Percentiles rank a stretch among this genome's conserved stretches.
phyloP scores from a whole-genome alignment of 768 basidiomycete species.

The Rhizopogon vinicolor region DNA sequence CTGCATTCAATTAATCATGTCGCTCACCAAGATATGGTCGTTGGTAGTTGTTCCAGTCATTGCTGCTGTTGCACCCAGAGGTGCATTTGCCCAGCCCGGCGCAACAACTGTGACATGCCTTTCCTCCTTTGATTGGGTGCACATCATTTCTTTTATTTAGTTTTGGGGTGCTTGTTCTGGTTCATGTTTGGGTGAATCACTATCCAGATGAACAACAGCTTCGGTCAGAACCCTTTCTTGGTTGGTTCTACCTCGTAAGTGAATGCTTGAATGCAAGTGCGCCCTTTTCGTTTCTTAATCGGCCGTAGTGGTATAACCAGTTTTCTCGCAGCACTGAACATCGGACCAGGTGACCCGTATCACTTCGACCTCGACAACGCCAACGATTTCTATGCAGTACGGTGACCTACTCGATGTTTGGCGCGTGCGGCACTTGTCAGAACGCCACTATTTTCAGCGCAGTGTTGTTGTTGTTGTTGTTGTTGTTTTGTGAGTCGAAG shows the following conservation, averaged over 20 bases:
- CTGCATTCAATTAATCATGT: neutral
- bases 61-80: neutral
- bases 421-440: slow-evolving; percentile 59
- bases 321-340: slow-evolving; percentile 28
- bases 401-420: slow-evolving; percentile 49
- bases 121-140: too few species aligned
- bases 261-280: slow-evolving; percentile 38
- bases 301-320: slow-evolving; percentile 3
- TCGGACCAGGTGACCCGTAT: slow-evolving; percentile 37
- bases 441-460: slow-evolving; percentile 32
- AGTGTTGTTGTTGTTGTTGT: too few species aligned
- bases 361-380: slow-evolving; percentile 12
- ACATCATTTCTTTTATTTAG: too few species aligned
- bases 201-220: slow-evolving; percentile 36
- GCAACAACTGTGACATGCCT: too few species aligned
- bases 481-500: slow-evolving; percentile 8
- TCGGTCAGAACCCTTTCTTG: slow-evolving; percentile 40
- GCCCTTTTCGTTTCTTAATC: slow-evolving; percentile 11
- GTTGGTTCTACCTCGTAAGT: slow-evolving; percentile 37
- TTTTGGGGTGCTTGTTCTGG: too few species aligned
- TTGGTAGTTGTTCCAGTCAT: neutral
- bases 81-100: neutral
- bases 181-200: neutral
- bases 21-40: neutral
- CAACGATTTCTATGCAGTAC: slow-evolving; percentile 47